Evolutionary conservation across 345 rosid genomes (phyloP).

Genomic region (Ceriops tagal): DNA sequence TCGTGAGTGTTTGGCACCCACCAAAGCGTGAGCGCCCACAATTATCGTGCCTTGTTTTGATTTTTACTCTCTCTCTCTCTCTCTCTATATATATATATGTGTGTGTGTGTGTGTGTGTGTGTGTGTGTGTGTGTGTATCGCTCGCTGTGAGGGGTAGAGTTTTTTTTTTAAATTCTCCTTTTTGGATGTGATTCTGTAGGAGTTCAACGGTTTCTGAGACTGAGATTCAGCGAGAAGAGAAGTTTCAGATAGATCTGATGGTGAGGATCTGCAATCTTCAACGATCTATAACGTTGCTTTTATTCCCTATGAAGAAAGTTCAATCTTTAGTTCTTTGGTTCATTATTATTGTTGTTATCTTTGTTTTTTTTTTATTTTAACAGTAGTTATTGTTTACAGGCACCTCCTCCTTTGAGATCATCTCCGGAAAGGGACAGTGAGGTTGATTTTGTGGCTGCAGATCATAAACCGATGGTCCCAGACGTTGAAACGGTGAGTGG

Average conservation of each 20-base stretch:
- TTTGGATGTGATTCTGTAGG: conserved; percentile 28
- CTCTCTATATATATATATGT: background rate
- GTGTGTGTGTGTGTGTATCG: too few relatives aligned
- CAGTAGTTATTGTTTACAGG: conserved; percentile 37
- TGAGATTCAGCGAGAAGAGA: conserved; percentile 55
- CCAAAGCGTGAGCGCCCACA: conserved; percentile 48
- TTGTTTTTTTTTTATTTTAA: background rate
- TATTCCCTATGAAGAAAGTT: background rate
- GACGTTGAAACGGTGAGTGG: conserved; percentile 70
- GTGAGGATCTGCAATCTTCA: conserved; percentile 35
- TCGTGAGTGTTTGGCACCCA: conserved; percentile 31
- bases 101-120: too few relatives aligned
- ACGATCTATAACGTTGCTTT: background rate
- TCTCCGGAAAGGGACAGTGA: conserved; percentile 81
- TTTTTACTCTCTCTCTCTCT: background rate
- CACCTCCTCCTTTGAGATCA: conserved; percentile 79
- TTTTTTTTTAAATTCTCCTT: background rate
- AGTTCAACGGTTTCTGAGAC: conserved; percentile 34
- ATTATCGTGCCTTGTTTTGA: background rate
- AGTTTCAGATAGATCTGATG: conserved; percentile 99
- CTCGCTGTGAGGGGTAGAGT: background rate
- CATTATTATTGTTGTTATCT: conserved; percentile 1
- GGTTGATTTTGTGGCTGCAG: conserved; percentile 53
- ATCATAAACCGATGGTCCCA: conserved; percentile 52
- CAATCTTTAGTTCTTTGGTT: background rate